Conservation (phyloP, 1,139 yeast genomes). For the Blastobotrys aristatus region DNA sequence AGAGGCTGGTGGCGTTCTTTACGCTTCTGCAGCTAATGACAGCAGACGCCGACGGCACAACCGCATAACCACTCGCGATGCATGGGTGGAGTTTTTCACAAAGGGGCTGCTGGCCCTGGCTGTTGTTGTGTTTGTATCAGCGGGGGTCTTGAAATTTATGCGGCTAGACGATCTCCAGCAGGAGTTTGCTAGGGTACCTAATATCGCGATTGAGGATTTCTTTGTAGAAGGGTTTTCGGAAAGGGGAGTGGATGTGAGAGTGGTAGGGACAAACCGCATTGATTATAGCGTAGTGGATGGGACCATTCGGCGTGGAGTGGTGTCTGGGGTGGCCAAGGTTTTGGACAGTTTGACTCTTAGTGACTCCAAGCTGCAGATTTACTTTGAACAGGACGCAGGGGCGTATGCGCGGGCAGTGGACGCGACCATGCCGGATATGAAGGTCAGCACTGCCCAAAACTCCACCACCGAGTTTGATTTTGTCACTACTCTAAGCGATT, state of each 20-base stretch:
- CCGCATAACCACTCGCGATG: constrained; percentile 2
- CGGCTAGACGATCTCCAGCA: constrained; percentile 20
- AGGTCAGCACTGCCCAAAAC: constrained; percentile 17
- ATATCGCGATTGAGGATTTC: constrained; percentile 15
- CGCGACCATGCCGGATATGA: constrained; percentile 24
- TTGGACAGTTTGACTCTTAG: constrained; percentile 16
- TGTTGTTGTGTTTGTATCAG: background rate
- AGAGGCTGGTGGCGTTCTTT: background rate
- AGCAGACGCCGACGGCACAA: background rate
- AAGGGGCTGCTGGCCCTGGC: constrained; percentile 4
- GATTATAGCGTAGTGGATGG: constrained; percentile 20
- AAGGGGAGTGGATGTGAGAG: constrained; percentile 20
- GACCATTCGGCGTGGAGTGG: constrained; percentile 15
- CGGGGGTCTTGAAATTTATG: constrained; percentile 2
- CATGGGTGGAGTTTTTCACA: background rate
- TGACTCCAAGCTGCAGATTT: constrained; percentile 19
- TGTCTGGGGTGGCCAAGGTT: constrained; percentile 15
- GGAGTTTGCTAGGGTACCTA: constrained; percentile 21
- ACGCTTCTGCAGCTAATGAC: background rate
- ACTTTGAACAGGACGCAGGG: constrained; percentile 16
- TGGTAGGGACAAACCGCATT: constrained; percentile 17
- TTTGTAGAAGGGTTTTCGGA: constrained; percentile 18
- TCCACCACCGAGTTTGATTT: constrained; percentile 23
- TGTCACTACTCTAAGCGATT: constrained; percentile 23
- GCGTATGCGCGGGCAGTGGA: constrained; percentile 20